Evolutionary conservation across 148 eudicot genomes (phyloP), one percentile per base, ranked within the genome.

Genomic region (Suaeda aralocaspica): DNA sequence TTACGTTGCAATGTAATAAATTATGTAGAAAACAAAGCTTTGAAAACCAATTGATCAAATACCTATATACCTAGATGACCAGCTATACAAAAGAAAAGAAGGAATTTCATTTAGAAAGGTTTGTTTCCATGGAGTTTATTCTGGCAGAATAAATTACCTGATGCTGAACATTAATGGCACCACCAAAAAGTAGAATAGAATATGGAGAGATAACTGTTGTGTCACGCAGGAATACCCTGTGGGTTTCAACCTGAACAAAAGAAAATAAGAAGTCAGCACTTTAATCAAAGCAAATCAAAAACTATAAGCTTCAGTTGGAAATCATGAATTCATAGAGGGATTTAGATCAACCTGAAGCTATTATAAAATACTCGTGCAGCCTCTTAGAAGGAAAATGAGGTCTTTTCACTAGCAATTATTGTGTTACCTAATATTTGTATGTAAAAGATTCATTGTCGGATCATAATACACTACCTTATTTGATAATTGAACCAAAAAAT

Each of bases 161-260:
- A 78, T 94, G 97, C 70, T 90, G 98, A 74, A 94, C 73, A 73
- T 80, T 89, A 67, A 94, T 85, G 36, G 91, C 70, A 24, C 98
- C 98, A 71, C 98, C 98, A 71, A 94, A 94, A 72, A 94, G 90
- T 77, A 94, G 76, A 74, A 94, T 84, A 58, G 98, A 87, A 72
- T 88, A 91, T 59, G 98, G 98, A n/a, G 98, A 91, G 66, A 91
- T 81, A 44, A 94, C 75, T 41, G 98, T 90, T 52, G 97, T 89
- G 81, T 94, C 98, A 72, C 97, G 89, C 50, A 94, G 85, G 78
- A 83, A 94, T 51, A 94, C 87, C 82, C 69, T 91, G 72, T 75
- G 78, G 66, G 97, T 94, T 78, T 94, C 98, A 74, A 94, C 97
- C 98, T 94, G 83, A 67, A 66, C 72, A 78, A 34, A 44, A 10